phyloP scores from a whole-genome alignment of 305 asterid species.

The Fraxinus ornus region DNA sequence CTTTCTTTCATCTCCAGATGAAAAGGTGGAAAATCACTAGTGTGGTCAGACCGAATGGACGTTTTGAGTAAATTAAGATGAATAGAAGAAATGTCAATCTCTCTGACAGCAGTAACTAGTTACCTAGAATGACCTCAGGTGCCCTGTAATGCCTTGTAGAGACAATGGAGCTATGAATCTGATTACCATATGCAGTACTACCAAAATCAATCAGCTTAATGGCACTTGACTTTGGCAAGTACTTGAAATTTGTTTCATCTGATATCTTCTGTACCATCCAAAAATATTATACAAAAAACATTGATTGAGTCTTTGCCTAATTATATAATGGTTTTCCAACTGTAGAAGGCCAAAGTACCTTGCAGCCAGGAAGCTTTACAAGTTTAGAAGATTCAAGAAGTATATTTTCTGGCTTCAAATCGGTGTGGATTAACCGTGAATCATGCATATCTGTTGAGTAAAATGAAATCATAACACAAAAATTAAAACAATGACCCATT shows the following conservation, averaged over 20 bases:
- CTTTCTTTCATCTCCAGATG: constrained; percentile 12
- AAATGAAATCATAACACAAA: constrained; percentile 20
- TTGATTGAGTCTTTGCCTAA: constrained; percentile 17
- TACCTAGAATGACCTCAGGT: constrained; percentile 89
- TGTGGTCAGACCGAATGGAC: constrained; percentile 11
- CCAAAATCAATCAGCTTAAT: constrained; percentile 64
- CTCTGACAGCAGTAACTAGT: constrained; percentile 26
- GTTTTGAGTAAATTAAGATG: constrained; percentile 7
- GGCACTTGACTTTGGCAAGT: constrained; percentile 67
- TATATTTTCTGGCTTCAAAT: constrained; percentile 66
- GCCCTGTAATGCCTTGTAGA: constrained; percentile 87
- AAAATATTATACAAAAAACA: constrained; percentile 23
- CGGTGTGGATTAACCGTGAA: constrained; percentile 60
- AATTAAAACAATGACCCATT: constrained; percentile 15
- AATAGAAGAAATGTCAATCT: constrained; percentile 22
- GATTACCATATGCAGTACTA: constrained; percentile 47
- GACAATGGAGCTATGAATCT: constrained; percentile 54
- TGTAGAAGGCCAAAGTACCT: constrained; percentile 43
- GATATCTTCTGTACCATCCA: constrained; percentile 55
- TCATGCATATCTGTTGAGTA: constrained; percentile 55
- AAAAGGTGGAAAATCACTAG: constrained; percentile 14
- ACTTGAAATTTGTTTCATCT: constrained; percentile 47
- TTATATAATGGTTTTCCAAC: constrained; percentile 34
- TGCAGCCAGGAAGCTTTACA: constrained; percentile 54
- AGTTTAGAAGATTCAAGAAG: constrained; percentile 53